Conservation (phyloP, 768 basidiomycete species). For the Basidioascus undulatus region DNA sequence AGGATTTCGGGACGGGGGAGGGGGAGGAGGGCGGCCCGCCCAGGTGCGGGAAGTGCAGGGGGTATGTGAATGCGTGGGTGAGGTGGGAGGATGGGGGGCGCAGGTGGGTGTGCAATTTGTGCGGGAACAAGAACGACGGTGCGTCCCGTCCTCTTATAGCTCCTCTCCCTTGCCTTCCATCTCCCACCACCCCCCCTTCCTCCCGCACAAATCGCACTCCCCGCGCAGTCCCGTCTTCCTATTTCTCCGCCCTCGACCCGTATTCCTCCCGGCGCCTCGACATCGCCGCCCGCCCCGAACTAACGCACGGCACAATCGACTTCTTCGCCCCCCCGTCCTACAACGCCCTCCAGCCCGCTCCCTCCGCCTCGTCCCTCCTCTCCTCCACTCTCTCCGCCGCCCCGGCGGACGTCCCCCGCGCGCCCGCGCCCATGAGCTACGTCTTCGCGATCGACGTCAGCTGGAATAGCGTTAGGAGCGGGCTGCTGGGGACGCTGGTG, state of each 20-base stretch:
- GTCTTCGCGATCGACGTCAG: constrained; percentile 80
- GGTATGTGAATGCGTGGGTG: constrained; percentile 87
- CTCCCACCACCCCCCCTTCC: neutral
- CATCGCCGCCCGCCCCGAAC: constrained; percentile 55
- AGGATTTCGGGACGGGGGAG: too few relatives aligned
- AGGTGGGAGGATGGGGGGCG: constrained; percentile 57
- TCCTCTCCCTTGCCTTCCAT: neutral
- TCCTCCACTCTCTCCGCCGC: too few relatives aligned
- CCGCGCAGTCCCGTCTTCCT: constrained; percentile 41
- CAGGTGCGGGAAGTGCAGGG: constrained; percentile 61
- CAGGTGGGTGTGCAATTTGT: constrained; percentile 82
- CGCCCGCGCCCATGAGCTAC: constrained; percentile 41
- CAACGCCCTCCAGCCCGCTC: constrained; percentile 6
- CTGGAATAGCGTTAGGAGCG: constrained; percentile 36
- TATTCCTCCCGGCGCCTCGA: constrained; percentile 58
- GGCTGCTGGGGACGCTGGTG: constrained; percentile 45
- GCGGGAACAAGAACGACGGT: constrained; percentile 66
- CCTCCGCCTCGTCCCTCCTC: neutral
- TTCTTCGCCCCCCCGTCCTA: constrained; percentile 29
- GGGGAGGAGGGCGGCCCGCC: constrained; percentile 46
- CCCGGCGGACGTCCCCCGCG: constrained; percentile 12
- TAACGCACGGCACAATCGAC: constrained; percentile 77
- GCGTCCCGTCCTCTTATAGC: constrained; percentile 13
- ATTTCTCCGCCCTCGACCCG: constrained; percentile 61
- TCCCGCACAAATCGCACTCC: constrained; percentile 3